A percentile compares a stretch with the other conserved stretches of the same genome.
phyloP scores from a whole-genome alignment of 352 stramenopile genomes.

The Phytophthora citricola region DNA sequence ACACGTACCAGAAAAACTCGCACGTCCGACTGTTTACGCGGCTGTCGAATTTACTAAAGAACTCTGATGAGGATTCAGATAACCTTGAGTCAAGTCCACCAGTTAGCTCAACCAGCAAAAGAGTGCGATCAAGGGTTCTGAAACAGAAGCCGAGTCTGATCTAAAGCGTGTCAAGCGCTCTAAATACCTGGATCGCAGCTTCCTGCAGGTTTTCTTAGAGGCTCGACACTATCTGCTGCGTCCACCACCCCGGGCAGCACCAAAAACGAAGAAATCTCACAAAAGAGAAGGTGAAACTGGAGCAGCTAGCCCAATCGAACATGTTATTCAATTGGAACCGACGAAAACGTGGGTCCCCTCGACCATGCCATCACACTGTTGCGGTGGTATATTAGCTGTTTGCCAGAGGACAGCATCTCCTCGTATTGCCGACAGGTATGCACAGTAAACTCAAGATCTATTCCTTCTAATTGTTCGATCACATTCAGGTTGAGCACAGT shows the following conservation, averaged over 20 bases:
- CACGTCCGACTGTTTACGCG: constrained; percentile 76
- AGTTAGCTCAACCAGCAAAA: constrained; percentile 9
- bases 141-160: constrained; percentile 9
- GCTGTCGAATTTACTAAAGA: constrained; percentile 56
- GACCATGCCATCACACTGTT: constrained; percentile 65
- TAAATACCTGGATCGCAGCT: constrained; percentile 61
- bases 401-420: constrained; percentile 61
- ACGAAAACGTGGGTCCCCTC: constrained; percentile 67
- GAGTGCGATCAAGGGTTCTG: constrained; percentile 5
- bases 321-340: constrained; percentile 61
- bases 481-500: constrained; percentile 61
- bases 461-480: background rate
- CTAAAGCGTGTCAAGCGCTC: constrained; percentile 20
- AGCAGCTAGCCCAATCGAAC: constrained; percentile 18
- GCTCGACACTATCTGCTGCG: constrained; percentile 54
- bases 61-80: constrained; percentile 17
- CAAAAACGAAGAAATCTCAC: constrained; percentile 17
- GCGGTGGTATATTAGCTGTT: constrained; percentile 71
- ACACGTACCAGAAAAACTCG: constrained; percentile 49
- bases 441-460: background rate
- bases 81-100: constrained; percentile 1
- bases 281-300: constrained; percentile 3
- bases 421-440: constrained; percentile 69
- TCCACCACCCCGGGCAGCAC: constrained; percentile 26
- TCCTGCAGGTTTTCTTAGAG: constrained; percentile 72